Evolutionary conservation across 116 monocot genomes (phyloP).

Genomic region (Cymodocea nodosa): DNA sequence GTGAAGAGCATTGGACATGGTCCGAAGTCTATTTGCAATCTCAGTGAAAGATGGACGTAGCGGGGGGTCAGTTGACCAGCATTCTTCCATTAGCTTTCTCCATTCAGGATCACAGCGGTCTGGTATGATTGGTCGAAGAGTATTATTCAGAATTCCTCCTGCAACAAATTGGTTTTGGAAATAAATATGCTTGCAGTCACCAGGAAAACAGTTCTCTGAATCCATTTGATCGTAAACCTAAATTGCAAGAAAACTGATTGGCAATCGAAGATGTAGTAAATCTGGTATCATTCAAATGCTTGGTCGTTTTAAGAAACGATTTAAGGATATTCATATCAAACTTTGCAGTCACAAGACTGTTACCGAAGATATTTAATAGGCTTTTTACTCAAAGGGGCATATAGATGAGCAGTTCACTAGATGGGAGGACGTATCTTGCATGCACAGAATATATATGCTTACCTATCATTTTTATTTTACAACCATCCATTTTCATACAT

Average conservation of each 20-base stretch:
- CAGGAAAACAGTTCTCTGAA: neutral
- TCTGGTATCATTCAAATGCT: no score
- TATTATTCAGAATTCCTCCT: conserved; percentile 84
- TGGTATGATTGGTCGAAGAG: conserved; percentile 68
- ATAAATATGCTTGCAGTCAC: neutral
- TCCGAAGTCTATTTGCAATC: conserved; percentile 46
- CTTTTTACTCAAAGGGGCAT: no score
- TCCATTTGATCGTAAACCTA: neutral
- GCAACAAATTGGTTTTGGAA: neutral
- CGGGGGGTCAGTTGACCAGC: conserved; percentile 68
- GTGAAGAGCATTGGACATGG: conserved; percentile 44
- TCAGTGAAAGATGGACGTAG: conserved; percentile 71
- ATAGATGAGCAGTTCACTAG: no score
- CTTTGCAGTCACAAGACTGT: no score
- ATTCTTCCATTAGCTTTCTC: conserved; percentile 84
- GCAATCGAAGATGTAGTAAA: neutral
- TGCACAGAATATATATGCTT: no score
- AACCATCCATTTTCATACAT: no score
- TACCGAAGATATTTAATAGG: no score
- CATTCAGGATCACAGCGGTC: conserved; percentile 49
- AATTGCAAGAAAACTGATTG: neutral
- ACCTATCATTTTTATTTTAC: no score
- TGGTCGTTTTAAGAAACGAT: no score
- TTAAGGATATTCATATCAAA: no score
- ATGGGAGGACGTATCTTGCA: no score